Evolutionary conservation across 345 rosid genomes (phyloP).

Genomic region (Euphorbia pulcherrima): DNA sequence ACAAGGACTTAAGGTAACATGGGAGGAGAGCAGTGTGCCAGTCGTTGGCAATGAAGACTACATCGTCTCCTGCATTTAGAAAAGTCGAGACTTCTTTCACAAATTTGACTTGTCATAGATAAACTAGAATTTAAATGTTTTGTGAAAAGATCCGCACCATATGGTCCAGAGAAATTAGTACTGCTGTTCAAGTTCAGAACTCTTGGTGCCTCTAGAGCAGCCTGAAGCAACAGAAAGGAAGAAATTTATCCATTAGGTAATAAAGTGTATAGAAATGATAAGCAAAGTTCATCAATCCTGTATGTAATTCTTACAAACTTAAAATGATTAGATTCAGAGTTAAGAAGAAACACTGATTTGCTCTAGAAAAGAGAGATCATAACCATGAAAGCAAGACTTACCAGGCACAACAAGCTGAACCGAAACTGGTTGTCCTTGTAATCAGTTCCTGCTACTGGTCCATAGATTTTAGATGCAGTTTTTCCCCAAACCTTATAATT

Average conservation of each 20-base stretch:
- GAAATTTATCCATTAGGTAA: not conserved
- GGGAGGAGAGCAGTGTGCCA: conserved; percentile 96
- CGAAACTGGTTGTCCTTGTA: conserved; percentile 83
- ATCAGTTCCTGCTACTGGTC: conserved; percentile 70
- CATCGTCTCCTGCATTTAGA: conserved; percentile 64
- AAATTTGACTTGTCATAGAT: not conserved
- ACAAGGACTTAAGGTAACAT: conserved; percentile 70
- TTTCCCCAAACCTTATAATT: conserved; percentile 72
- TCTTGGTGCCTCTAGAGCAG: conserved; percentile 87
- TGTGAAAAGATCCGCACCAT: conserved; percentile 45
- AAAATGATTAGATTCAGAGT: not conserved
- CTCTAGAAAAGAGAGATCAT: not conserved
- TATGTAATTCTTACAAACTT: not conserved
- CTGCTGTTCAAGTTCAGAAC: conserved; percentile 61
- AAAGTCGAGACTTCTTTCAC: not conserved
- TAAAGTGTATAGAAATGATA: too few species aligned
- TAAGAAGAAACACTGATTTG: not conserved
- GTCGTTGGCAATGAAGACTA: conserved; percentile 76
- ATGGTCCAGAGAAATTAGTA: conserved; percentile 73
- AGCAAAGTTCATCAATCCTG: not conserved
- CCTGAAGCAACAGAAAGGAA: conserved; percentile 38
- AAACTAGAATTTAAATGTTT: conserved; percentile 4
- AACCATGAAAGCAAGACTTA: conserved; percentile 23
- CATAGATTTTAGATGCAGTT: conserved; percentile 84
- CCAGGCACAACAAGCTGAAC: conserved; percentile 80